phyloP scores from a whole-genome alignment of 352 stramenopile genomes.

The Phytophthora fragariaefolia region DNA sequence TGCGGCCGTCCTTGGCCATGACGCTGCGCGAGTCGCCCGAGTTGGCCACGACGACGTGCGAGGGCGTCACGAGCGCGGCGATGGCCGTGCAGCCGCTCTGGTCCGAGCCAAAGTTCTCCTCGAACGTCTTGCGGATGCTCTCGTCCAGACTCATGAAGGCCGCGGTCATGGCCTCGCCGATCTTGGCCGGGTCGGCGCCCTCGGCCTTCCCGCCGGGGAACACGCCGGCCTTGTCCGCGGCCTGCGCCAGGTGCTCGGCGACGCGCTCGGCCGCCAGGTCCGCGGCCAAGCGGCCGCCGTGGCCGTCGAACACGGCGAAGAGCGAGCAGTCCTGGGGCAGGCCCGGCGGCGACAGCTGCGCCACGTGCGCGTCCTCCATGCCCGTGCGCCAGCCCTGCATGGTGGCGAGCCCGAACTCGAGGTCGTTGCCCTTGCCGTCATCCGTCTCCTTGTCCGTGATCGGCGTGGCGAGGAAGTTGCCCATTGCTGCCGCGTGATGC shows the following conservation, averaged over 20 bases:
- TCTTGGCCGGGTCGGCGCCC: slow-evolving; percentile 51
- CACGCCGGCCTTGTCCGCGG: slow-evolving; percentile 50
- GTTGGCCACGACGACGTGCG: slow-evolving; percentile 85
- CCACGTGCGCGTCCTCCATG: slow-evolving; percentile 86
- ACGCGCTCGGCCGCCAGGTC: slow-evolving; percentile 57
- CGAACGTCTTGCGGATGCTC: slow-evolving; percentile 57
- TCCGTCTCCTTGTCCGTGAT: slow-evolving; percentile 84
- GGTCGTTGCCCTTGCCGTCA: slow-evolving; percentile 52
- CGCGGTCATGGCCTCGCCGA: slow-evolving; percentile 64
- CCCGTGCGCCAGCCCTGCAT: slow-evolving; percentile 88
- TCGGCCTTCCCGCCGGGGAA: slow-evolving; percentile 41
- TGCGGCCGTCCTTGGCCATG: slow-evolving; percentile 55
- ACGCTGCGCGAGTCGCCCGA: slow-evolving; percentile 83
- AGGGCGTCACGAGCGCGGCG: slow-evolving; percentile 65
- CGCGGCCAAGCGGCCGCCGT: slow-evolving; percentile 67
- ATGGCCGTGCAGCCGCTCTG: slow-evolving; percentile 84
- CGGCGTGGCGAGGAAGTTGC: slow-evolving; percentile 81
- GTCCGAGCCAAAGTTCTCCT: slow-evolving; percentile 60
- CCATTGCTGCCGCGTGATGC: slow-evolving; percentile 47
- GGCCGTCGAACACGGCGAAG: slow-evolving; percentile 86
- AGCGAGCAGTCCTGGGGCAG: slow-evolving; percentile 61
- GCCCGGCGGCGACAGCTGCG: slow-evolving; percentile 48
- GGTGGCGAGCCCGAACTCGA: slow-evolving; percentile 67
- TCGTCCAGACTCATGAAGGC: slow-evolving; percentile 74
- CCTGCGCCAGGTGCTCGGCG: slow-evolving; percentile 41